Evolutionary conservation across 2,329 filamentous ascomycete species (phyloP), one percentile per base, ranked within the genome.

Genomic region (Aspergillus glaucus): DNA sequence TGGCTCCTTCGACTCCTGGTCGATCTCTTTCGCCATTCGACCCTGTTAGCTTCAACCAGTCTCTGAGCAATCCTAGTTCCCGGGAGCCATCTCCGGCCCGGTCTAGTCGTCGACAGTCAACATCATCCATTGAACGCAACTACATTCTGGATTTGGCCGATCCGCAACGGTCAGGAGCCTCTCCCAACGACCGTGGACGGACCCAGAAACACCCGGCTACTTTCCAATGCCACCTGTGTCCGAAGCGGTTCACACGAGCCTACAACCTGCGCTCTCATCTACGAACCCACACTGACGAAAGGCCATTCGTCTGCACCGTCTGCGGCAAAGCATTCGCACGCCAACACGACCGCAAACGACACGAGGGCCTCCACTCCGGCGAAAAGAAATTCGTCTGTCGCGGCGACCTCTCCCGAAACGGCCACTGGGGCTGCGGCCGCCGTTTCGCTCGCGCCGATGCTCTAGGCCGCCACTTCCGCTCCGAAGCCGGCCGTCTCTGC

Each of bases 371-470:
- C 39, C 93, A 98, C 64, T 94, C 88, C 0, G 93, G 93, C 39
- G 93, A 98, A 73, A 98, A 97, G 81, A 97, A 95, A 65, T 98
- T 97, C 65, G 88, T 97, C 6, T 98, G 93, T 72, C 90, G 89
- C 58, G 93, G 93, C 46, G 87, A 91, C 50, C 81, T 98, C 44
- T 91, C 92, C 57, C 82, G 82, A 2, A 84, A 85, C 43, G 85
- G 85, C 4, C 82, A 87, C 56, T 98, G 93, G 93, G 93, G 93
- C 17, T 98, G 93, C 59, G 89, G 89, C 3, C 81, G 93, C 52
- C 82, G 91, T 8, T 98, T 98, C 68, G 93, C 93, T 14, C 88
- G 93, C 59, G 93, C 93, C 4, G 93, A 98, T 73, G 93, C 93
- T 4, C 78, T 98, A 2, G 93, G 93, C 2, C 82, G 91, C 9